Percentiles rank a stretch among this genome's conserved stretches.
Conservation (phyloP, 225 moss, liverwort and hornwort species). For the Neckera pumila region DNA sequence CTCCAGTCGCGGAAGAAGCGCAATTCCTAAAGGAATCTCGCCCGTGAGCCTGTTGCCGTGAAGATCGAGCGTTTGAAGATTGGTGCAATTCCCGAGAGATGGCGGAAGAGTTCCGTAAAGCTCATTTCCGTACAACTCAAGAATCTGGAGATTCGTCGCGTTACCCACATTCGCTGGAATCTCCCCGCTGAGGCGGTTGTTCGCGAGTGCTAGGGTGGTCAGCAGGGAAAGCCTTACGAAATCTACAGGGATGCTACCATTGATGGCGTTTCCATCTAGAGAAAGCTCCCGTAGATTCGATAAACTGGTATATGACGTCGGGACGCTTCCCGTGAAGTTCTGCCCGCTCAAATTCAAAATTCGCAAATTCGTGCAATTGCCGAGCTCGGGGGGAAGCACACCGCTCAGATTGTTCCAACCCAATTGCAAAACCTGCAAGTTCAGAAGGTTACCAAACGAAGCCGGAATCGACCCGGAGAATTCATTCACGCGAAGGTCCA, state of each 20-base stretch:
- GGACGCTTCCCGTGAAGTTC: slow-evolving; percentile 41
- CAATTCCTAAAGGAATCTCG: slow-evolving; percentile 32
- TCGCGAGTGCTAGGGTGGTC: slow-evolving; percentile 28
- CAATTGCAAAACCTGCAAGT: slow-evolving; percentile 58
- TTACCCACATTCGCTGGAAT: slow-evolving; percentile 20
- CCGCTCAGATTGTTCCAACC: slow-evolving; percentile 54
- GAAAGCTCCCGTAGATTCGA: slow-evolving; percentile 35
- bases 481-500: slow-evolving; percentile 45
- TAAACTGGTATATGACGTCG: slow-evolving; percentile 36
- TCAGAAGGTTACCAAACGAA: slow-evolving; percentile 41
- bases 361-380: slow-evolving; percentile 43
- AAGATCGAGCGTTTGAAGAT: slow-evolving; percentile 44
- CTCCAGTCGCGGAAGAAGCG: slow-evolving; percentile 29
- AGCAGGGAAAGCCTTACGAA: slow-evolving; percentile 34
- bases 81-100: slow-evolving; percentile 46
- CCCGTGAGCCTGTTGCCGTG: slow-evolving; percentile 54
- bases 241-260: slow-evolving; percentile 39
- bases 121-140: slow-evolving; percentile 56
- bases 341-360: slow-evolving; percentile 46
- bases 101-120: slow-evolving; percentile 47
- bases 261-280: slow-evolving; percentile 39
- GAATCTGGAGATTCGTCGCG: slow-evolving; percentile 39
- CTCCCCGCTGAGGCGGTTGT: slow-evolving; percentile 28
- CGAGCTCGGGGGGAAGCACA: slow-evolving; percentile 45
- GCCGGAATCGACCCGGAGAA: slow-evolving; percentile 41